Evolutionary conservation across 306 rosid species (phyloP).

Genomic region (Quercus suber): DNA sequence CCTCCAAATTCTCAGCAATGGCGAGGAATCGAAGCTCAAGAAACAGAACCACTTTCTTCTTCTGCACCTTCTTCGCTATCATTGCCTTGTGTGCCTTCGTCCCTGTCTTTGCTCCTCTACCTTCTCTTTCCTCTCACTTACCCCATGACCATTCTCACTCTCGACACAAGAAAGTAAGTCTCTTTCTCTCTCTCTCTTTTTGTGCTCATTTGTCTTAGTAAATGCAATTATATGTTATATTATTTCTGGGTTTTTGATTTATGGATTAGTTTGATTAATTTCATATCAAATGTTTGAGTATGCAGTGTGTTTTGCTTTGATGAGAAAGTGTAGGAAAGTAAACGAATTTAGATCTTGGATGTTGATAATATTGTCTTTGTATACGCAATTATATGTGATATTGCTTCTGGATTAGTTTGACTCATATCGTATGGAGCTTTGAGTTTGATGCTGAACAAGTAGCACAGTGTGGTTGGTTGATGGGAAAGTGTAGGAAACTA

Average conservation of each 20-base stretch:
- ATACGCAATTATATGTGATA: background rate
- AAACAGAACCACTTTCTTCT: background rate
- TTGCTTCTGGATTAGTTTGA: background rate
- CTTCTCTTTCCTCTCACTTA: background rate
- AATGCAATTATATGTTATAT: background rate
- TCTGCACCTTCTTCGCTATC: background rate
- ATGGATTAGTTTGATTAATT: background rate
- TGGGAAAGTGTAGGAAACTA: too few relatives aligned
- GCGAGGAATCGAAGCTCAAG: conserved; percentile 1
- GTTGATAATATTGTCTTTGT: background rate
- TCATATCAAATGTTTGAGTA: background rate
- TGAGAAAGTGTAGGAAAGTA: background rate
- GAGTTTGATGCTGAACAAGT: too few relatives aligned
- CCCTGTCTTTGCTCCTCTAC: conserved; percentile 8
- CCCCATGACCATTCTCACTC: background rate
- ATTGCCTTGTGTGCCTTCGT: background rate
- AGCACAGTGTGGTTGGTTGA: too few relatives aligned
- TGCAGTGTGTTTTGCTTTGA: background rate
- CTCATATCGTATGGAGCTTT: background rate
- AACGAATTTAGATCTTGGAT: background rate
- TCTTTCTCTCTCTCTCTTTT: background rate
- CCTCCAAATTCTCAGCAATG: background rate
- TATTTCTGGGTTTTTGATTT: background rate
- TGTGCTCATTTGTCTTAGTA: background rate
- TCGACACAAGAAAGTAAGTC: background rate